Conservation (phyloP, 2,329 filamentous ascomycete genomes). For the Botrytis sinoallii region DNA sequence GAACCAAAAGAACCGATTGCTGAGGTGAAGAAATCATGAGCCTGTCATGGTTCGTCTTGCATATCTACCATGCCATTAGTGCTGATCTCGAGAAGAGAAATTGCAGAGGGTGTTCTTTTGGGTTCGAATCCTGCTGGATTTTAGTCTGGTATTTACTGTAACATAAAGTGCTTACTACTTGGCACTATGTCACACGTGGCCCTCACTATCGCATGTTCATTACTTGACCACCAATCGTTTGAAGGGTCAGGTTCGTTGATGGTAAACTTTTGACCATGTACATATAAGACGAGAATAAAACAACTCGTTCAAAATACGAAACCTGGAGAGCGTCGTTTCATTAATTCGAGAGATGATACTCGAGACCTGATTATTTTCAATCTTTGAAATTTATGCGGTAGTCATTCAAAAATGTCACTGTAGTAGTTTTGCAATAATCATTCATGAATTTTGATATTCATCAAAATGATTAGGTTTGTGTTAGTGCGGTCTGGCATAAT, state of each 20-base stretch:
- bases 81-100: neutral
- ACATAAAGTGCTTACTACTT: neutral
- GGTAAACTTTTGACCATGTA: neutral
- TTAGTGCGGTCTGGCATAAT: neutral
- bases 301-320: neutral
- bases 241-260: neutral
- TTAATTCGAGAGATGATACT: neutral
- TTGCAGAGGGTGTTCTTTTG: neutral
- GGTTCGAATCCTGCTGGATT: neutral
- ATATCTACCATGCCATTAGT: neutral
- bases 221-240: neutral
- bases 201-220: neutral
- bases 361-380: neutral
- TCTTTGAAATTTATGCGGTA: neutral
- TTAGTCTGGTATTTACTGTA: neutral
- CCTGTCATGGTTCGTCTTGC: neutral
- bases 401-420: neutral
- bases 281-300: neutral
- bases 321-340: neutral
- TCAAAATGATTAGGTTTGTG: neutral
- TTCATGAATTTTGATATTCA: neutral
- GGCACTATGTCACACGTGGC: neutral
- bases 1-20: neutral
- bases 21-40: slow-evolving; percentile 3
- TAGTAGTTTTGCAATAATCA: neutral